Percentiles rank a stretch among this genome's conserved stretches.
These are phyloP conservation scores for Gyrodon lividus DNA, from an alignment of 768 basidiomycete species.

Conservation along the genomic window DNA sequence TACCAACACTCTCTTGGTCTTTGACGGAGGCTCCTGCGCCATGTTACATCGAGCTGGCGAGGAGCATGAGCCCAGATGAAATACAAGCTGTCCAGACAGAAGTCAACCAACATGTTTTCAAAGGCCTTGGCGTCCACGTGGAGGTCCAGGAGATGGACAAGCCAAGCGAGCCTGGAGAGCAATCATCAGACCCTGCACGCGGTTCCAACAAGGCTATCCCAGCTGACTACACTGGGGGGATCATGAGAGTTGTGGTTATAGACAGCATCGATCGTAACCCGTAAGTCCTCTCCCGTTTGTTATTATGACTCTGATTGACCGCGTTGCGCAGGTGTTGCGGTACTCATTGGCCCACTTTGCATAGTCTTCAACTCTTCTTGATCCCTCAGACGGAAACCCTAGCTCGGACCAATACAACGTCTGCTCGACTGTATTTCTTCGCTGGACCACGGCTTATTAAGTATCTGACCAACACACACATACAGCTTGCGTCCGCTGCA, in stretches of 20 bases:
- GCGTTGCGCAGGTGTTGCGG: slow-evolving; percentile 62
- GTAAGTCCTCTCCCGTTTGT: slow-evolving; percentile 40
- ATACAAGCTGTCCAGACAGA: slow-evolving; percentile 58
- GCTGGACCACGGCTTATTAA: slow-evolving; percentile 74
- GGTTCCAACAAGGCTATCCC: slow-evolving; percentile 58
- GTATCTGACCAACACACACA: slow-evolving; percentile 59
- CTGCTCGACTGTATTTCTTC: slow-evolving; percentile 78
- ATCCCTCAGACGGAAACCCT: slow-evolving; percentile 67
- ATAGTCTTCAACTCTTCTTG: slow-evolving; percentile 71
- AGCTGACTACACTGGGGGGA: slow-evolving; percentile 70
- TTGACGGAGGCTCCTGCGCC: slow-evolving; percentile 64
- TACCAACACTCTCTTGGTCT: slow-evolving; percentile 83
- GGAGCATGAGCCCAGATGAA: slow-evolving; percentile 63
- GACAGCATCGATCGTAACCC: slow-evolving; percentile 80
- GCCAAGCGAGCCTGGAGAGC: slow-evolving; percentile 30
- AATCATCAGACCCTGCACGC: slow-evolving; percentile 46
- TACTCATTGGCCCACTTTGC: slow-evolving; percentile 78
- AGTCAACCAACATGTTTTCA: slow-evolving; percentile 67
- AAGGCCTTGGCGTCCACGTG: slow-evolving; percentile 66
- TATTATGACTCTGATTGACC: slow-evolving; percentile 1
- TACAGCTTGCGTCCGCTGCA: slow-evolving; percentile 53
- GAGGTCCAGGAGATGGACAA: slow-evolving; percentile 68
- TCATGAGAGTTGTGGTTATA: slow-evolving; percentile 79
- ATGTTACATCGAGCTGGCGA: slow-evolving; percentile 75
- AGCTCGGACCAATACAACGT: slow-evolving; percentile 57